Evolutionary conservation across 2,329 filamentous ascomycete species (phyloP).

Genomic region (Grosmannia huntii): DNA sequence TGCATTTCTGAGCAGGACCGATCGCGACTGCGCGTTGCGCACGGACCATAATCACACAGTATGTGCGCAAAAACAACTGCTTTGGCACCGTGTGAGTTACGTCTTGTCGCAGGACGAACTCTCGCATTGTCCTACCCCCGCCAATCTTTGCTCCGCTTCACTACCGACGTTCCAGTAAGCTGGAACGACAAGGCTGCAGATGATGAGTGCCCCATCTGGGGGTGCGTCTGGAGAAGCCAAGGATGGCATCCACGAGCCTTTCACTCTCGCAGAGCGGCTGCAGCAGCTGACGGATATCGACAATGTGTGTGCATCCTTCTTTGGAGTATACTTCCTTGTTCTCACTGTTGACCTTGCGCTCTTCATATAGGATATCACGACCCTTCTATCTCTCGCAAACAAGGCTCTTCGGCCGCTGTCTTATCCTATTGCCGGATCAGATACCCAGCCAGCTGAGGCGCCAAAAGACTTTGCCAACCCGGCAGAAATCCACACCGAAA

Average conservation of each 20-base stretch:
- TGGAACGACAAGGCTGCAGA: background rate
- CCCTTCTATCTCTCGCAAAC: slow-evolving; percentile 35
- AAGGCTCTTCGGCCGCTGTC: slow-evolving; percentile 52
- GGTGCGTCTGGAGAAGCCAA: background rate
- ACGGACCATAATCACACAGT: background rate
- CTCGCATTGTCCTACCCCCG: background rate
- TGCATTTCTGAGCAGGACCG: background rate
- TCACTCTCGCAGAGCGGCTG: slow-evolving; percentile 66
- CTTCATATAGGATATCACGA: slow-evolving; percentile 27
- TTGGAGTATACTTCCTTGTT: slow-evolving; percentile 6
- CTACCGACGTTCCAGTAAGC: background rate
- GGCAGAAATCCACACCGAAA: slow-evolving; percentile 18
- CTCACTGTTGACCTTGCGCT: slow-evolving; percentile 5
- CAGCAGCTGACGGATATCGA: slow-evolving; percentile 71
- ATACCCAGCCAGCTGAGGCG: background rate
- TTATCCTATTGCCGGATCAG: slow-evolving; percentile 19
- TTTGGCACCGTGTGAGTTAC: background rate
- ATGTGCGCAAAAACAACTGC: background rate
- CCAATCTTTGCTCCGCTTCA: background rate
- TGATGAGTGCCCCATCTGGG: background rate
- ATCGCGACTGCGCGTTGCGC: background rate
- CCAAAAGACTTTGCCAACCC: slow-evolving; percentile 6
- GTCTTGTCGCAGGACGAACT: background rate
- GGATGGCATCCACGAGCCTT: slow-evolving; percentile 30
- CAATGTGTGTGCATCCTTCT: slow-evolving; percentile 37